These are phyloP conservation scores for Xylaria sp. DNA, from an alignment of 2,329 filamentous ascomycete genomes.

Conservation along the genomic window DNA sequence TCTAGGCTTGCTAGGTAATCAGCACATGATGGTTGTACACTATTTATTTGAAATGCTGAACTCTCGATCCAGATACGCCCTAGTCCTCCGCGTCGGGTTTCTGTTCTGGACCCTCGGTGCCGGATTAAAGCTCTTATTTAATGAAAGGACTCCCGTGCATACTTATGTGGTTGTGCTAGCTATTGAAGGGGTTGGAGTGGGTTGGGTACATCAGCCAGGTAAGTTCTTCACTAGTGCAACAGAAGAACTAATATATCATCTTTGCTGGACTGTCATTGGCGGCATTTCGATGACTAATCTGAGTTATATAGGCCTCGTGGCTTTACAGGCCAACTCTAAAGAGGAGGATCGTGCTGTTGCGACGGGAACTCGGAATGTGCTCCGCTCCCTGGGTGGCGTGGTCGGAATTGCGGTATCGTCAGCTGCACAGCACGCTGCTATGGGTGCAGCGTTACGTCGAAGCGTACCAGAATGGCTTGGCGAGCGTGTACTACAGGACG, in stretches of 20 bases:
- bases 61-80: background rate
- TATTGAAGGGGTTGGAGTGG: background rate
- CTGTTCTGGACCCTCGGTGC: conserved; percentile 1
- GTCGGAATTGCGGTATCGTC: background rate
- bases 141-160: background rate
- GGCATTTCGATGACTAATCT: background rate
- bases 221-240: background rate
- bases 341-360: background rate
- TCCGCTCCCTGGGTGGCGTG: background rate
- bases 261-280: background rate
- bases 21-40: background rate
- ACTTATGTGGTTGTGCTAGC: background rate
- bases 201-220: conserved; percentile 9
- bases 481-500: background rate
- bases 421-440: background rate
- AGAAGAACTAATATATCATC: background rate
- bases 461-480: background rate
- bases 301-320: background rate
- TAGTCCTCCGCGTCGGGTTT: background rate
- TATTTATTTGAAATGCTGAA: background rate
- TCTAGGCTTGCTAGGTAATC: background rate
- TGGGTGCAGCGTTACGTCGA: background rate
- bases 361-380: background rate
- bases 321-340: background rate
- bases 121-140: background rate